phyloP scores from a whole-genome alignment of 495 filamentous ascomycete genomes.

The Durotheca rogersii region DNA sequence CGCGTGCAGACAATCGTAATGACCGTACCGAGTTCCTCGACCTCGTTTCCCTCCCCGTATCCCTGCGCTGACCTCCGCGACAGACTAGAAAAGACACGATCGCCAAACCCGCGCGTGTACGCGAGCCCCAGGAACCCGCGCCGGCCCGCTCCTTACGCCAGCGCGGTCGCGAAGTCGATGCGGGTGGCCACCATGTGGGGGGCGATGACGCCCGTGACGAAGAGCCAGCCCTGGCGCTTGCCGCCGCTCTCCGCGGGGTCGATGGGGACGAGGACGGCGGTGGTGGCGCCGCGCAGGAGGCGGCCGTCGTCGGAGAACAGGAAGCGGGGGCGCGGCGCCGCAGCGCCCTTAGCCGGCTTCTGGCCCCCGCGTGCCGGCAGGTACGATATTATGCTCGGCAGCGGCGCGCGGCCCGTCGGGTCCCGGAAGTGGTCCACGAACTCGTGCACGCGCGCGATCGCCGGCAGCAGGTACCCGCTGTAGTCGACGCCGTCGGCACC shows the following conservation, averaged over 20 bases:
- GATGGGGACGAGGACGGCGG: slow-evolving; percentile 56
- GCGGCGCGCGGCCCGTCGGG: slow-evolving; percentile 42
- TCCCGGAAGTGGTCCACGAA: slow-evolving; percentile 38
- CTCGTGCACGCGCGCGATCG: slow-evolving; percentile 45
- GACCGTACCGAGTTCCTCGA: too few species aligned
- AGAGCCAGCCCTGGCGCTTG: slow-evolving; percentile 55
- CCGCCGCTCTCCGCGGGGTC: slow-evolving; percentile 42
- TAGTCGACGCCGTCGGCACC: slow-evolving; percentile 58
- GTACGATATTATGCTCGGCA: slow-evolving; percentile 49
- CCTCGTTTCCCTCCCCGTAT: too few species aligned
- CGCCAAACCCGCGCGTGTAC: too few species aligned
- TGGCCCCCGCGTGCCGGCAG: slow-evolving; percentile 29
- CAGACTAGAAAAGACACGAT: too few species aligned
- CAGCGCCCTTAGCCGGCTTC: slow-evolving; percentile 33
- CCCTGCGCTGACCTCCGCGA: too few species aligned
- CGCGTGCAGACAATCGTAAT: too few species aligned
- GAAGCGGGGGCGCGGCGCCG: slow-evolving; percentile 39
- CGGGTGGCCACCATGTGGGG: slow-evolving; percentile 53
- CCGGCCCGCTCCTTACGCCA: slow-evolving; percentile 4
- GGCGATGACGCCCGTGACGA: slow-evolving; percentile 59
- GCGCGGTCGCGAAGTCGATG: slow-evolving; percentile 46
- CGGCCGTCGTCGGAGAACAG: slow-evolving; percentile 62
- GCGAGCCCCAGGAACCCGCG: neutral
- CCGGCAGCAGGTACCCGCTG: slow-evolving; percentile 58
- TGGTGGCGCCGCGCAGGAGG: slow-evolving; percentile 51